phyloP scores from a whole-genome alignment of 2,329 filamentous ascomycete genomes.

The Aaosphaeria pasadenensis region DNA sequence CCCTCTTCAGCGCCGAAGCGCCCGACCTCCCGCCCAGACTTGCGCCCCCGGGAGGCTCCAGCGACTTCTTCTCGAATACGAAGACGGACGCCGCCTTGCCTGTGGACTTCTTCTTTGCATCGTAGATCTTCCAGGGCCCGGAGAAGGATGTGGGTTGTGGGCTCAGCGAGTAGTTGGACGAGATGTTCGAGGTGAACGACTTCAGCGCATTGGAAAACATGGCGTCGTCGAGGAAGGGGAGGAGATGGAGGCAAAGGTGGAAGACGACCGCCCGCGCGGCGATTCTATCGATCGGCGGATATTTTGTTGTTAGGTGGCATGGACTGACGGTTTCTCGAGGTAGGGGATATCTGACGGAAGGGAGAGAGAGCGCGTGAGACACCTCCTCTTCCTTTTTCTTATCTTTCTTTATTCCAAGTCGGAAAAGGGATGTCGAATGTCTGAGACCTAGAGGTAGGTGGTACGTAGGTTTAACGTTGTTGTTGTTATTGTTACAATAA shows the following conservation, averaged over 20 bases:
- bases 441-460: no score
- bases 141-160: conserved; percentile 72
- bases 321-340: no score
- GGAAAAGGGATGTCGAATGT: no score
- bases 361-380: no score
- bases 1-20: conserved; percentile 70
- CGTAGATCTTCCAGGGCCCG: conserved; percentile 96
- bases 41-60: conserved; percentile 67
- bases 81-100: conserved; percentile 88
- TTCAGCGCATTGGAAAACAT: conserved; percentile 97
- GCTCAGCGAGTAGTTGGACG: conserved; percentile 83
- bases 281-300: conserved; percentile 7
- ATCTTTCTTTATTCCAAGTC: no score
- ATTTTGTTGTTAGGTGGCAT: no score
- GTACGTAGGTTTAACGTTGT: no score
- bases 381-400: no score
- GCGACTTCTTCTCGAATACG: conserved; percentile 84
- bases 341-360: no score
- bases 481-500: no score
- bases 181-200: conserved; percentile 91
- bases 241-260: no score
- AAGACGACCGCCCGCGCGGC: conserved; percentile 16
- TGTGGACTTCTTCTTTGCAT: conserved; percentile 94
- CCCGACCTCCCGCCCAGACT: conserved; percentile 57
- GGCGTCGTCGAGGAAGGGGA: conserved; percentile 26